Evolutionary conservation across 106 monocot genomes (phyloP).

Genomic region (Posidonia australis): DNA sequence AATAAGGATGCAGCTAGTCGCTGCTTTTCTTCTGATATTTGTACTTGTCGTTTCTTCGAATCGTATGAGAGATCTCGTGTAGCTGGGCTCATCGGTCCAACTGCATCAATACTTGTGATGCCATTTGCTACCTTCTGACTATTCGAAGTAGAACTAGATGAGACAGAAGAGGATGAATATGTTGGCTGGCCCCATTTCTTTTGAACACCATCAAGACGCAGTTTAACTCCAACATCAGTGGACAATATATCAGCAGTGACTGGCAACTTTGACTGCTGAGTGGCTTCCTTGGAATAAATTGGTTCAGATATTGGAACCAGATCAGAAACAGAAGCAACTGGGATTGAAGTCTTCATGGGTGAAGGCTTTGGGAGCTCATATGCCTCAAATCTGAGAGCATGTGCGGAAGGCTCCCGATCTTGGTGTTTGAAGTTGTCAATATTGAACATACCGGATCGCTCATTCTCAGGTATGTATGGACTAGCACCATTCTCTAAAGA

Average conservation of each 20-base stretch:
- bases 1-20: constrained; percentile 87
- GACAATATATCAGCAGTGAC: constrained; percentile 25
- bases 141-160: constrained; percentile 28
- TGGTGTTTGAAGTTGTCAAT: constrained; percentile 32
- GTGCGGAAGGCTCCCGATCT: constrained; percentile 49
- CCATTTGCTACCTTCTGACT: constrained; percentile 49
- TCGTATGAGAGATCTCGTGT: constrained; percentile 27
- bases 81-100: constrained; percentile 12
- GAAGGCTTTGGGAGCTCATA: constrained; percentile 83
- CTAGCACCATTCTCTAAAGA: constrained; percentile 71
- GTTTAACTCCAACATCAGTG: constrained; percentile 37
- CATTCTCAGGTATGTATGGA: constrained; percentile 76
- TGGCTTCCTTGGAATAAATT: constrained; percentile 33
- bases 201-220: constrained; percentile 83
- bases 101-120: constrained; percentile 16
- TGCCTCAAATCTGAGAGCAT: constrained; percentile 75
- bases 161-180: constrained; percentile 48
- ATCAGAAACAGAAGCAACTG: constrained; percentile 25
- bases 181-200: constrained; percentile 91
- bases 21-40: constrained; percentile 88
- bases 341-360: constrained; percentile 11
- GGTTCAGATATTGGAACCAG: constrained; percentile 41
- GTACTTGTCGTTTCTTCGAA: constrained; percentile 41
- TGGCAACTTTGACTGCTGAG: constrained; percentile 13
- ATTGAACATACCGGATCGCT: constrained; percentile 39